These are phyloP conservation scores for Hevea brasiliensis DNA, from an alignment of 345 rosid genomes.

Conservation along the genomic window DNA sequence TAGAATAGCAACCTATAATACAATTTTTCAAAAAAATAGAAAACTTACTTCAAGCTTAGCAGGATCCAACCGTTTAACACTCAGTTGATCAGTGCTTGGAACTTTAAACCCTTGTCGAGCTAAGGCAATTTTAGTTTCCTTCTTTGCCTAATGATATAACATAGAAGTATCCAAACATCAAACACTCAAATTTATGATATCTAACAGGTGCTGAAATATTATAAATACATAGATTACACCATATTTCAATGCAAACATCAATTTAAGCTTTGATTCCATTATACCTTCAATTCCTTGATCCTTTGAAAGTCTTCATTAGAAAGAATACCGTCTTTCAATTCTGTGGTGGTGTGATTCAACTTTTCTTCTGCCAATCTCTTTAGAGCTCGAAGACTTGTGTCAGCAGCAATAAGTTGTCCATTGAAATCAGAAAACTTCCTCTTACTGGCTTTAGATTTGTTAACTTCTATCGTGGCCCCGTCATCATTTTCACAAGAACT, in stretches of 20 bases:
- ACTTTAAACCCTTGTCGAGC: slow-evolving; percentile 77
- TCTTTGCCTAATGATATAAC: slow-evolving; percentile 52
- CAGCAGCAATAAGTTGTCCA: slow-evolving; percentile 62
- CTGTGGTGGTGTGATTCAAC: slow-evolving; percentile 32
- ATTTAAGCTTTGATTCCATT: slow-evolving; percentile 3
- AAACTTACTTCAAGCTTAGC: slow-evolving; percentile 78
- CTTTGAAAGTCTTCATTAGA: slow-evolving; percentile 86
- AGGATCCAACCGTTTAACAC: slow-evolving; percentile 81
- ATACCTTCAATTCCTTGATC: slow-evolving; percentile 84
- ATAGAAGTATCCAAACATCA: neutral
- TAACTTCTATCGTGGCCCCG: slow-evolving; percentile 26
- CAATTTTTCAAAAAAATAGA: slow-evolving; percentile 13
- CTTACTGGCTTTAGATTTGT: slow-evolving; percentile 45
- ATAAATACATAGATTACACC: neutral
- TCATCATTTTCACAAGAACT: slow-evolving; percentile 19
- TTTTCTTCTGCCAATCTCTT: slow-evolving; percentile 74
- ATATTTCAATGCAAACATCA: neutral
- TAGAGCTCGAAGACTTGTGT: slow-evolving; percentile 83
- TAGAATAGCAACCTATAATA: neutral
- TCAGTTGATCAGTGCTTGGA: slow-evolving; percentile 72
- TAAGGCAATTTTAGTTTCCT: slow-evolving; percentile 64
- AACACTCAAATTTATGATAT: neutral
- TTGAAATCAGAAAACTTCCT: slow-evolving; percentile 74
- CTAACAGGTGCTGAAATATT: neutral
- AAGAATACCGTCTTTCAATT: slow-evolving; percentile 68